These are phyloP conservation scores for Dryadomyces quercus-mongolicae DNA, from an alignment of 2,329 filamentous ascomycete species.

Conservation along the genomic window DNA sequence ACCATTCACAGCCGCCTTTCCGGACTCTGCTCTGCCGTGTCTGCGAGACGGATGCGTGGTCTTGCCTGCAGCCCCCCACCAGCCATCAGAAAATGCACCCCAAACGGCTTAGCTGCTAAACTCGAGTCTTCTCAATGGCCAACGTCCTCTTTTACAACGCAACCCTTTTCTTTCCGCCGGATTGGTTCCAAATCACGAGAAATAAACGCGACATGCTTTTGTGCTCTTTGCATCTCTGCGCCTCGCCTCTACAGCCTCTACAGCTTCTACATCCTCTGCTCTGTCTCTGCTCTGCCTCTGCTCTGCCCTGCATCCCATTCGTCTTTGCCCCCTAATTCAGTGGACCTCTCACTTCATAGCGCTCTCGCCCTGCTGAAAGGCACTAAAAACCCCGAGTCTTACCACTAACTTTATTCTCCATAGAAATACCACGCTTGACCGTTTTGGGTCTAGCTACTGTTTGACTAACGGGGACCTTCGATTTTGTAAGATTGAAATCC, in stretches of 20 bases:
- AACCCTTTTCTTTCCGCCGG: too few species aligned
- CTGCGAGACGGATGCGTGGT: not conserved
- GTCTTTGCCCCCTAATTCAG: not conserved
- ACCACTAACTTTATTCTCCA: conserved; percentile 2
- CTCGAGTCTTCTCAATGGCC: too few species aligned
- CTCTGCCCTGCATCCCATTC: not conserved
- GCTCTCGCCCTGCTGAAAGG: not conserved
- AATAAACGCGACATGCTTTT: not conserved
- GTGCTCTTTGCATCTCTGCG: too few species aligned
- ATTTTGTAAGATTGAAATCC: not conserved
- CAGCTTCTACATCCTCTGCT: too few species aligned
- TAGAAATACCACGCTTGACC: not conserved
- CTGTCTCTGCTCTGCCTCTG: not conserved
- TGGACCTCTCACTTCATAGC: not conserved
- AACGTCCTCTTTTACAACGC: too few species aligned
- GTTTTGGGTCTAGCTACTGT: not conserved
- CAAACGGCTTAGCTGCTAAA: not conserved
- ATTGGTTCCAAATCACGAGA: too few species aligned
- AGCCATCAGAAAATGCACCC: not conserved
- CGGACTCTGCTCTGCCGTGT: not conserved
- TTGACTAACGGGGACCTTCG: not conserved
- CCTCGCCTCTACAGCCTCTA: too few species aligned
- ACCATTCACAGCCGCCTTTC: not conserved
- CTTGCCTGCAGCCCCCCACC: not conserved
- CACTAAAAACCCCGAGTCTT: not conserved